A percentile compares a stretch with the other conserved stretches of the same genome.
phyloP scores from a whole-genome alignment of 805 yeast species.

The Hanseniaspora lindneri region DNA sequence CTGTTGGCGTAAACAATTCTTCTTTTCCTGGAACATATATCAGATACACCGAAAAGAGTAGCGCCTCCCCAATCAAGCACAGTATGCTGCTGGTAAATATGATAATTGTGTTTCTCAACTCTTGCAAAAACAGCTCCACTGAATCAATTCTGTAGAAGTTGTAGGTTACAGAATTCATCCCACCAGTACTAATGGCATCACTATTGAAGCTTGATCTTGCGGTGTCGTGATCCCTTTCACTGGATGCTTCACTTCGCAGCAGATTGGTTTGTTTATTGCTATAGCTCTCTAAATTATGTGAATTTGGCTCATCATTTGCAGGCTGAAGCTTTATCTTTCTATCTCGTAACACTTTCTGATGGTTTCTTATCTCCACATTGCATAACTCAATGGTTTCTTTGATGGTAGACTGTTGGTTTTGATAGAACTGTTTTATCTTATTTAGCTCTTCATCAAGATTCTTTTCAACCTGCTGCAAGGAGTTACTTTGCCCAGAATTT shows the following conservation, averaged over 20 bases:
- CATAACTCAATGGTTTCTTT: constrained; percentile 4
- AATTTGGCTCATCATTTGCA: background rate
- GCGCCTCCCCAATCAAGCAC: constrained; percentile 27
- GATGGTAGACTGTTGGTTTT: background rate
- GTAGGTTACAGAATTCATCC: background rate
- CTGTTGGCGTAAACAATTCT: constrained; percentile 25
- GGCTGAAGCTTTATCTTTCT: background rate
- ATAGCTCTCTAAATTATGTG: background rate
- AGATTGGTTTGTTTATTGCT: no score
- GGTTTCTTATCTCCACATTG: constrained; percentile 1
- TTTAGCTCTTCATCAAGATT: constrained; percentile 4
- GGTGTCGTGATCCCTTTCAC: no score
- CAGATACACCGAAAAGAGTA: constrained; percentile 32
- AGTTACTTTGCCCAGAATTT: background rate
- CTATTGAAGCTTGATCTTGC: background rate
- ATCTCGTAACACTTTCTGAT: background rate
- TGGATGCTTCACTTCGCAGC: no score
- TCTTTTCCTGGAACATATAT: constrained; percentile 32
- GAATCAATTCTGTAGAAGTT: constrained; percentile 16
- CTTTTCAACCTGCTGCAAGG: constrained; percentile 3
- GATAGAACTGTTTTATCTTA: background rate
- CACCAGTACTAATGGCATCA: background rate
- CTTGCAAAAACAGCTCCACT: constrained; percentile 16
- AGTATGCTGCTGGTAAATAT: constrained; percentile 20
- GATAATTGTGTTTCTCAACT: constrained; percentile 17